Evolutionary conservation across 768 basidiomycete genomes (phyloP), one percentile per base, ranked within the genome.

Genomic region (Mycena crocata): DNA sequence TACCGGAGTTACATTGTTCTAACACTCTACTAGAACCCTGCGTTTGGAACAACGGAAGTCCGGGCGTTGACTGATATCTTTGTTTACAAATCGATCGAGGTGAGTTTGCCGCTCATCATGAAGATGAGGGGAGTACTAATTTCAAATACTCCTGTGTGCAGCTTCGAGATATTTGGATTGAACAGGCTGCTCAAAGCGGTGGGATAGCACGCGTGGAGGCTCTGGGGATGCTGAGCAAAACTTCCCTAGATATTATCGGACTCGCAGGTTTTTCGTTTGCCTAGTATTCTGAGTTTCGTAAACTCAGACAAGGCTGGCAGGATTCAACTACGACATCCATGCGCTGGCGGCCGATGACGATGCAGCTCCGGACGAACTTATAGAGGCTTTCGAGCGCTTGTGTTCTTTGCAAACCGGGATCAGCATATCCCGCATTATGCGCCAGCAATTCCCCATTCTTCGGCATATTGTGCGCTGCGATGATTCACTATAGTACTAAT

Each of bases 171-270:
- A n/a, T 66, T 8, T 69, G 68, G 68, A 37, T 14, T 23, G 40
- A 45, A 46, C 31, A 56, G 28, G 35, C 32, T 3, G 8, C 21
- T 6, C 44, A 39, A 28, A 8, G 23, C 2, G 21, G 19, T 12
- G 65, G 15, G 32, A 35, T 15, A 8, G 64, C 34, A 1, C 62
- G 74, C 6, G 70, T 87, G 42, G 86, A 90, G 40, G 82, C 86
- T 10, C 71, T 85, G 52, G 65, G 75, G 1, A 88, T 83, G 80
- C 76, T 89, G 3, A 81, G 80, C 10, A 82, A 82, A 35, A 80
- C 84, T 9, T 88, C 87, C 5, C 78, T 89, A 14, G 89, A 89
- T 32, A 40, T 62, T 23, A 69, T 69, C 34, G 68, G 68, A 1
- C 54, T 51, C 3, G 68, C 68, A 12, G 68, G 68, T 62, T 5